A percentile compares a stretch with the other conserved stretches of the same genome.
Conservation (phyloP, 2,329 filamentous ascomycete genomes). For the Zymoseptoria ardabiliae region DNA sequence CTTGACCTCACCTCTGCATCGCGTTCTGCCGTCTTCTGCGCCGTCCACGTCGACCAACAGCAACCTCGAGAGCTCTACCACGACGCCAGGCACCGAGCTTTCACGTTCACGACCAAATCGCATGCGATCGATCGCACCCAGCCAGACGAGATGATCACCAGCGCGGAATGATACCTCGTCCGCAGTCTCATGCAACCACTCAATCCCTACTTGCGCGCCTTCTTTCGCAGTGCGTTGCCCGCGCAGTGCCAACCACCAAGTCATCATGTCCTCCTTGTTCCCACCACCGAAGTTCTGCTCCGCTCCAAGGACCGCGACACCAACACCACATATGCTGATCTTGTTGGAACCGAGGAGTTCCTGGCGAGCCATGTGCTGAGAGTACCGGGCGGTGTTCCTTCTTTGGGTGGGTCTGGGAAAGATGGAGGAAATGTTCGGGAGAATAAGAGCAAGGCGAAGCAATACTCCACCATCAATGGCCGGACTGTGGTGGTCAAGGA, state of each 20-base stretch:
- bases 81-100: not conserved
- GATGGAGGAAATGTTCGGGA: conserved; percentile 64
- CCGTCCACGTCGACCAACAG: not conserved
- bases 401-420: conserved; percentile 23
- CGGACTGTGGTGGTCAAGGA: conserved; percentile 93
- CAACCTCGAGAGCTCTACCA: not conserved
- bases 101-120: not conserved
- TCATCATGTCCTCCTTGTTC: conserved; percentile 89
- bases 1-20: not conserved
- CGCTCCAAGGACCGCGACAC: conserved; percentile 82
- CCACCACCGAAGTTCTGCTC: conserved; percentile 84
- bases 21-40: not conserved
- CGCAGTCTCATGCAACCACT: conserved; percentile 50
- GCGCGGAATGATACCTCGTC: conserved; percentile 4
- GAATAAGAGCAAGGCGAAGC: conserved; percentile 84
- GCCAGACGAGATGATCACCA: conserved; percentile 1
- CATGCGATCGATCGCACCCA: not conserved
- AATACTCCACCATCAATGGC: conserved; percentile 87
- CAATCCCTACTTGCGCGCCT: conserved; percentile 97
- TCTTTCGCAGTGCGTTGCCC: conserved; percentile 92
- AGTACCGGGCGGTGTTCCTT: conserved; percentile 53
- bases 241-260: conserved; percentile 85
- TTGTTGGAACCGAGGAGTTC: conserved; percentile 87
- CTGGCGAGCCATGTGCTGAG: conserved; percentile 93
- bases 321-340: conserved; percentile 66